Percentiles rank a stretch among this genome's conserved stretches.
phyloP scores from a whole-genome alignment of 116 monocot species.

The Papilionanthe hybrid region DNA sequence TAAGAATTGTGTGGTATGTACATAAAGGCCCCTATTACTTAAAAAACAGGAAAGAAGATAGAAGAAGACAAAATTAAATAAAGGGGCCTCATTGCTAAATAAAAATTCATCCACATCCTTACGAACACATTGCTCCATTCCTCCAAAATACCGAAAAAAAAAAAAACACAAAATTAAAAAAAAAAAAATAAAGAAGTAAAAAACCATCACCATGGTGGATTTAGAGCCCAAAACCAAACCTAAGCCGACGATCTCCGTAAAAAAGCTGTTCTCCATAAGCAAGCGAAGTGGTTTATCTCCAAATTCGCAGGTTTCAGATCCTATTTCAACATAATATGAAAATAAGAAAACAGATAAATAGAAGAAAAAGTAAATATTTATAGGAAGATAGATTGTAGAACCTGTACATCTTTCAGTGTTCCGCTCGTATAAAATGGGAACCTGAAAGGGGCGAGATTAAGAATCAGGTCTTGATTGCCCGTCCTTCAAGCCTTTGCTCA shows the following conservation, averaged over 20 bases:
- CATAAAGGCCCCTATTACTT: too few species aligned
- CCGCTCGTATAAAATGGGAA: constrained; percentile 10
- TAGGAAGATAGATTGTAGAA: constrained; percentile 9
- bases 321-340: background rate
- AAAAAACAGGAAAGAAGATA: background rate
- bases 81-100: background rate
- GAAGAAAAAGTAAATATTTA: background rate
- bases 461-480: constrained; percentile 32
- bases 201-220: background rate
- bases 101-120: background rate
- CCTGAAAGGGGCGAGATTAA: constrained; percentile 14
- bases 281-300: background rate
- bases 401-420: constrained; percentile 26
- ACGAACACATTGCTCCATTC: background rate
- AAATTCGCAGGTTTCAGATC: background rate
- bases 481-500: constrained; percentile 80
- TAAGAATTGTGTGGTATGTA: too few species aligned
- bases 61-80: background rate
- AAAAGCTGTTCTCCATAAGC: background rate
- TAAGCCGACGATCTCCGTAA: background rate
- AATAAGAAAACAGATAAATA: background rate
- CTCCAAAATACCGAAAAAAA: background rate
- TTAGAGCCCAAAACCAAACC: constrained; percentile 1
- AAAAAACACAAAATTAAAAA: background rate
- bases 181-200: background rate